Evolutionary conservation across 202 grass and related monocot species (phyloP), one percentile per base, ranked within the genome.

Genomic region (Hordeum pubiflorum): DNA sequence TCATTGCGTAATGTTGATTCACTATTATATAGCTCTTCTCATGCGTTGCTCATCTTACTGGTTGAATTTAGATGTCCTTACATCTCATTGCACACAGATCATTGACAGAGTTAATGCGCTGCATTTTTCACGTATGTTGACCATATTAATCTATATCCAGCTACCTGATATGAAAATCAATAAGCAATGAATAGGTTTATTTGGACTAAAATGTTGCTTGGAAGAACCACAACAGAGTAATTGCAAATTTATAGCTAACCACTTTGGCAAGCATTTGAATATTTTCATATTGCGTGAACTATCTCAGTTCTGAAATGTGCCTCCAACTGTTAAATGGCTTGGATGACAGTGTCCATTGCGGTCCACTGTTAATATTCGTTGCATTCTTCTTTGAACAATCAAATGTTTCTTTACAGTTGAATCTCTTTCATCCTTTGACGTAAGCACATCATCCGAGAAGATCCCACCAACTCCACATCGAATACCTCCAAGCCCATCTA

Each of bases 401-500:
- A 67, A 9, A 21, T 85, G 55, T 79, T 57, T 78, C 17, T 91
- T 90, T 52, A 17, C 86, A 93, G 95, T 91, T 69, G 90, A 98
- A 67, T 89, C 90, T 10, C 7, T 81, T 67, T 69, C 86, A 58
- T 93, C 95, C 44, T 78, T 88, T 68, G 92, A 98, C 20, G 79
- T 93, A 63, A 98, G 82, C 82, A 79, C 92, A 12, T 81, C 90
- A 13, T 91, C 92, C 12, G 92, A 95, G 22, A 93, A 91, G 90
- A 21, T 91, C 40, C 87, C 85, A 48, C 71, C 85, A 23, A 93
- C 90, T 80, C 88, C 88, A 58, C 86, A 81, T 29, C 82, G 89
- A 66, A 84, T 97, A 74, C 91, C 94, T 84, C 94, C 94, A 67
- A 97, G 94, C 75, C 94, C 94, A 75, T 97, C 94, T 79, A 86